A percentile compares a stretch with the other conserved stretches of the same genome.
These are phyloP conservation scores for Camelina sativa DNA, from an alignment of 345 rosid species.

Conservation along the genomic window DNA sequence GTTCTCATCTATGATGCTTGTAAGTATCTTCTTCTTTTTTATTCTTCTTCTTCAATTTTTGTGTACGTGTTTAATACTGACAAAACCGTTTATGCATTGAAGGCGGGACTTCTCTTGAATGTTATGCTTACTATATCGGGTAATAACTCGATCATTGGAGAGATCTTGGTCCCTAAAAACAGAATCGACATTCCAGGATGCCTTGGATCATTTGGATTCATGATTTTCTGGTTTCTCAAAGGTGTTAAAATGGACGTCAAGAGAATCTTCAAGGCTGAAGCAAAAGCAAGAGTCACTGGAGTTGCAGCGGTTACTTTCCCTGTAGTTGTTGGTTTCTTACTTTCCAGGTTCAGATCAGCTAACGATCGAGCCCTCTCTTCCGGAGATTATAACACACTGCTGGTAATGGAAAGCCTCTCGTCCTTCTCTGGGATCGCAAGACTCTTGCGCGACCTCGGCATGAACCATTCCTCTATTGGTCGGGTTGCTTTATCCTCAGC, in stretches of 20 bases:
- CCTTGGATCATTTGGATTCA: constrained; percentile 48
- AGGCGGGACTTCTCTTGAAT: constrained; percentile 39
- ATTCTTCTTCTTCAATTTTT: not conserved
- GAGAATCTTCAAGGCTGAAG: constrained; percentile 35
- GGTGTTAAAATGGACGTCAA: constrained; percentile 60
- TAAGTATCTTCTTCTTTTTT: constrained; percentile 15
- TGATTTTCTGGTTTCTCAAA: constrained; percentile 52
- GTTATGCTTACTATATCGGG: not conserved
- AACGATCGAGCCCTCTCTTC: not conserved
- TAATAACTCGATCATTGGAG: not conserved
- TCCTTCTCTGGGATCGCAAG: constrained; percentile 52
- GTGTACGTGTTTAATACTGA: not conserved
- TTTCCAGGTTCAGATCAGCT: not conserved
- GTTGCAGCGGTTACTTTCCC: constrained; percentile 41
- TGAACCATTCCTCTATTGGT: constrained; percentile 56
- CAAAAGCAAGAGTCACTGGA: constrained; percentile 43
- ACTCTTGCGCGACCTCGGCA: constrained; percentile 56
- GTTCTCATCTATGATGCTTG: constrained; percentile 46
- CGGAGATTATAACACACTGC: not conserved
- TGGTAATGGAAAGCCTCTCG: constrained; percentile 43
- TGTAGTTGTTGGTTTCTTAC: not conserved
- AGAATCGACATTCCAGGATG: constrained; percentile 42
- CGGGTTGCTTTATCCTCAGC: constrained; percentile 53
- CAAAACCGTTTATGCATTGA: not conserved
- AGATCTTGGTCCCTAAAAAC: constrained; percentile 33